Evolutionary conservation across 1,284 basidiomycete genomes (phyloP).

Genomic region (Ceratorhiza oryzae-sativae): DNA sequence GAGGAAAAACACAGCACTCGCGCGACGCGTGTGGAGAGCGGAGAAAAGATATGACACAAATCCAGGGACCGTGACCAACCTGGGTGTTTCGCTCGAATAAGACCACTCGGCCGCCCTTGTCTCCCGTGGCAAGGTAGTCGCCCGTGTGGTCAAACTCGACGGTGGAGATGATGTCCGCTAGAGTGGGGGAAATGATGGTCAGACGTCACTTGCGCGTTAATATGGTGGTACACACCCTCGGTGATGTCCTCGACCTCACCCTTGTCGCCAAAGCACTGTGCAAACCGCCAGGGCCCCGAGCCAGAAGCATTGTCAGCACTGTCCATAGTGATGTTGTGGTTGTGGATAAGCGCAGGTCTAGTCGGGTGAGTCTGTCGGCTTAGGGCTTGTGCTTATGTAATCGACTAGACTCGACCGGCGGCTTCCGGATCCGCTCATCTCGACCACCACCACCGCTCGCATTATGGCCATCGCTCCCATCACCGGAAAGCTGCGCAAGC

Average conservation of each 20-base stretch:
- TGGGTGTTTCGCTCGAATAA: slow-evolving; percentile 98
- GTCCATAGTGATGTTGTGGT: slow-evolving; percentile 58
- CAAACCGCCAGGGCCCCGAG: slow-evolving; percentile 93
- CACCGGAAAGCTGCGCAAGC: slow-evolving; percentile 87
- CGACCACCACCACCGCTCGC: slow-evolving; percentile 32
- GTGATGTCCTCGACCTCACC: slow-evolving; percentile 99
- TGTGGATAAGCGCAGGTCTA: slow-evolving; percentile 36
- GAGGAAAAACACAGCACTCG: not conserved
- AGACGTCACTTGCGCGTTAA: slow-evolving; percentile 42
- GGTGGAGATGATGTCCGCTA: slow-evolving; percentile 98
- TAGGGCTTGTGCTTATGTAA: slow-evolving; percentile 41
- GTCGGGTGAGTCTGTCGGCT: slow-evolving; percentile 34
- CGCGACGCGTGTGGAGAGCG: not conserved
- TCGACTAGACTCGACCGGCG: slow-evolving; percentile 3
- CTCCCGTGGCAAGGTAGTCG: slow-evolving; percentile 98
- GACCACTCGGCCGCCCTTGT: slow-evolving; percentile 99
- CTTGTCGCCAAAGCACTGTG: slow-evolving; percentile 99
- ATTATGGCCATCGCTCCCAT: slow-evolving; percentile 83
- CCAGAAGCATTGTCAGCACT: slow-evolving; percentile 76
- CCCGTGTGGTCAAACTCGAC: slow-evolving; percentile 99
- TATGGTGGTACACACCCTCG: slow-evolving; percentile 69
- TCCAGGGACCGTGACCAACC: slow-evolving; percentile 61
- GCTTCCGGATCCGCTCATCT: slow-evolving; percentile 2
- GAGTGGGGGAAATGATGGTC: slow-evolving; percentile 42
- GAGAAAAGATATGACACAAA: not conserved